These are phyloP conservation scores for Fusarium penzigii DNA, from an alignment of 2,329 filamentous ascomycete species.

Conservation along the genomic window DNA sequence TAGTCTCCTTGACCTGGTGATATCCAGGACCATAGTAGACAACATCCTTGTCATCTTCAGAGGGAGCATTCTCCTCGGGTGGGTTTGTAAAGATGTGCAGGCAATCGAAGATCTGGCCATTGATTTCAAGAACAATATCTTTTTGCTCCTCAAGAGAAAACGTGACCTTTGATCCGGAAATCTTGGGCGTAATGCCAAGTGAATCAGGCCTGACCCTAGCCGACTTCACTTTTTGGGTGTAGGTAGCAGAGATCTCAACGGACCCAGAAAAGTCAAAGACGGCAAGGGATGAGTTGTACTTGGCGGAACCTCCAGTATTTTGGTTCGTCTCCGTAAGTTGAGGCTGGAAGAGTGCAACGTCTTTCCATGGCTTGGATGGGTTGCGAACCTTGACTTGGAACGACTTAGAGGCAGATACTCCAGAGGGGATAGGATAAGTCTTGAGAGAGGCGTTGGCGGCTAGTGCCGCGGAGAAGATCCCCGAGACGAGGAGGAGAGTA, in stretches of 20 bases:
- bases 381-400: too few species aligned
- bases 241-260: not conserved
- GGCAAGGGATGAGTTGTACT: not conserved
- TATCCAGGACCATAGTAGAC: constrained; percentile 1
- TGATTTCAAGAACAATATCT: too few species aligned
- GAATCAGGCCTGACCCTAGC: not conserved
- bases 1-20: not conserved
- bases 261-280: not conserved
- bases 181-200: not conserved
- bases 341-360: too few species aligned
- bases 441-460: too few species aligned
- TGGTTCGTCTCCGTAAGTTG: not conserved
- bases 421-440: too few species aligned
- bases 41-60: not conserved
- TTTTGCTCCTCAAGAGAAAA: too few species aligned
- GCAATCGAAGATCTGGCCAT: too few species aligned
- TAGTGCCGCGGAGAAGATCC: too few species aligned
- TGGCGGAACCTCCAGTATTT: not conserved
- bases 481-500: too few species aligned
- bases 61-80: not conserved
- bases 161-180: not conserved
- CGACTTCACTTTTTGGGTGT: not conserved
- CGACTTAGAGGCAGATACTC: too few species aligned
- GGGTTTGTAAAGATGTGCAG: constrained; percentile 2
- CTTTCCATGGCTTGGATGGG: too few species aligned